Evolutionary conservation across 2,329 filamentous ascomycete genomes (phyloP).

Genomic region (Aspergillus sp.): DNA sequence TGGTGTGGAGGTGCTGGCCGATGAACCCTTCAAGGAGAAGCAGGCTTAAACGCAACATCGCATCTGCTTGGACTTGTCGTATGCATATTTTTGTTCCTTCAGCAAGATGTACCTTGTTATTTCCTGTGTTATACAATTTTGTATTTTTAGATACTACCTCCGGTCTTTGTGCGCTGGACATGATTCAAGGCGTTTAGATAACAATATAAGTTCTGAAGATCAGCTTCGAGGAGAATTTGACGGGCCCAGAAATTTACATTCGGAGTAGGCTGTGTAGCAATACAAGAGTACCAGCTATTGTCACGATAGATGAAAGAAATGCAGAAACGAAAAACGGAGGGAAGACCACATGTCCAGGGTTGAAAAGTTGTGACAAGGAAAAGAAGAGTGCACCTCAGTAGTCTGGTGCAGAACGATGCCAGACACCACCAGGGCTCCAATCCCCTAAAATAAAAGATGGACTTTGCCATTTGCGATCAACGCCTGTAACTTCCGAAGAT

Average conservation of each 20-base stretch:
- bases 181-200: conserved; percentile 18
- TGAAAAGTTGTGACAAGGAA: background rate
- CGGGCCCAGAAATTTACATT: conserved; percentile 11
- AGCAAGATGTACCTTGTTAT: conserved; percentile 23
- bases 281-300: conserved; percentile 11
- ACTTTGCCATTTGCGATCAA: conserved; percentile 11
- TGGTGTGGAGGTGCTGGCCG: conserved; percentile 21
- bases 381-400: background rate
- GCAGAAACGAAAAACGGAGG: background rate
- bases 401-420: background rate
- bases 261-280: conserved; percentile 12
- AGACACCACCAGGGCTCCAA: conserved; percentile 1
- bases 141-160: conserved; percentile 22
- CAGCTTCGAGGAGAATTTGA: background rate
- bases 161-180: conserved; percentile 7
- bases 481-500: conserved; percentile 15
- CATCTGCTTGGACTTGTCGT: background rate
- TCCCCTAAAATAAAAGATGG: background rate
- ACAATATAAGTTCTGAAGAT: conserved; percentile 3
- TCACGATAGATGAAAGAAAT: background rate
- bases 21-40: conserved; percentile 25
- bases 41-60: conserved; percentile 9
- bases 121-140: conserved; percentile 13
- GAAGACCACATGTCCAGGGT: background rate
- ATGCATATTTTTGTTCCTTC: conserved; percentile 3